Evolutionary conservation across 768 basidiomycete species (phyloP).

Genomic region (Lepiota subincarnata): DNA sequence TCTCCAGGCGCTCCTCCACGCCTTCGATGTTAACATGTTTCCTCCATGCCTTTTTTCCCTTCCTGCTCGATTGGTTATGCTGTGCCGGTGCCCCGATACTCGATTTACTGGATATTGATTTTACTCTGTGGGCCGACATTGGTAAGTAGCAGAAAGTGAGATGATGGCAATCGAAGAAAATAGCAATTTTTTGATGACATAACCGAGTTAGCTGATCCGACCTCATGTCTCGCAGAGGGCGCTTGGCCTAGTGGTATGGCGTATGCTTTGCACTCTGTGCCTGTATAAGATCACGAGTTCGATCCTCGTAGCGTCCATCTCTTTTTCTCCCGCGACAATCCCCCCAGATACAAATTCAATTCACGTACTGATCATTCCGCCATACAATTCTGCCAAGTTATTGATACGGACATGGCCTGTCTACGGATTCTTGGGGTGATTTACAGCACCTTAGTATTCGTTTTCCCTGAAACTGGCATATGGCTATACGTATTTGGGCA

Average conservation of each 20-base stretch:
- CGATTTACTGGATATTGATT: slow-evolving; percentile 23
- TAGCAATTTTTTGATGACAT: too few relatives aligned
- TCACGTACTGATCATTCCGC: too few relatives aligned
- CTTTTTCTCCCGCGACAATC: slow-evolving; percentile 13
- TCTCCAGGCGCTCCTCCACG: slow-evolving; percentile 74
- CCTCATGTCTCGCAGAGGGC: slow-evolving; percentile 36
- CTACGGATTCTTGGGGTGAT: too few relatives aligned
- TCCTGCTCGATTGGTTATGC: slow-evolving; percentile 68
- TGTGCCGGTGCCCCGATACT: slow-evolving; percentile 55
- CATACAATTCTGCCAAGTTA: too few relatives aligned
- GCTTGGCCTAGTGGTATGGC: slow-evolving; percentile 61
- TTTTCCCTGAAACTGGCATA: too few relatives aligned
- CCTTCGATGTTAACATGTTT: slow-evolving; percentile 87
- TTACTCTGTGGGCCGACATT: slow-evolving; percentile 4
- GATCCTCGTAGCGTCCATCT: slow-evolving; percentile 47
- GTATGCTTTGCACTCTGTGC: slow-evolving; percentile 48
- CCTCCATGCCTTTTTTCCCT: slow-evolving; percentile 91
- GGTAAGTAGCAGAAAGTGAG: background rate
- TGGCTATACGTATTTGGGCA: too few relatives aligned
- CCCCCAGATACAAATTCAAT: too few relatives aligned
- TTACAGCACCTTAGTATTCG: too few relatives aligned
- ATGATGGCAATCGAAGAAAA: background rate
- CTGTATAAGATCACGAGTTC: slow-evolving; percentile 58
- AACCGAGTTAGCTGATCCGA: background rate
- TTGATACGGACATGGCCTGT: too few relatives aligned